phyloP scores from a whole-genome alignment of 2,329 filamentous ascomycete genomes.

The Exophiala xenobiotica region DNA sequence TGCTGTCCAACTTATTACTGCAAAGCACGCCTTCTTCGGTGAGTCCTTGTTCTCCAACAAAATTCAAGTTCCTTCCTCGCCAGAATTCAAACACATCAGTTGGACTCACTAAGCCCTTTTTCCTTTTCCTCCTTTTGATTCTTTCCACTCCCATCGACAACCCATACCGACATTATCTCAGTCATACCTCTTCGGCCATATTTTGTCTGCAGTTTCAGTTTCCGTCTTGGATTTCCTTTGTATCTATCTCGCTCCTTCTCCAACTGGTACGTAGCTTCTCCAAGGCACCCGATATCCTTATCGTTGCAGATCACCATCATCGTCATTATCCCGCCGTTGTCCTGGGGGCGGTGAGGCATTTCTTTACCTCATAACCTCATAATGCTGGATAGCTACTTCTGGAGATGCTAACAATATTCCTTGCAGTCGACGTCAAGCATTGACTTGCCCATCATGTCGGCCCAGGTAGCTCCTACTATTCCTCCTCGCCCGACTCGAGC shows the following conservation, averaged over 20 bases:
- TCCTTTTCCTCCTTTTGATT: background rate
- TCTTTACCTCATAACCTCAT: background rate
- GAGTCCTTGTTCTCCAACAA: too few species aligned
- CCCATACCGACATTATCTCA: background rate
- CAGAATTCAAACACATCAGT: too few species aligned
- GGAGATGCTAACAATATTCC: conserved; percentile 4
- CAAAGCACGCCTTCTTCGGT: too few species aligned
- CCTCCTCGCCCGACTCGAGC: conserved; percentile 63
- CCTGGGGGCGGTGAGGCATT: conserved; percentile 8
- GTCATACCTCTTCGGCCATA: conserved; percentile 1
- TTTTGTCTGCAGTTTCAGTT: conserved; percentile 6
- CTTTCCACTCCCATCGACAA: background rate
- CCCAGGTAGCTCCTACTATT: conserved; percentile 54
- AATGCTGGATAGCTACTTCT: background rate
- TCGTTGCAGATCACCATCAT: conserved; percentile 8
- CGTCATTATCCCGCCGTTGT: background rate
- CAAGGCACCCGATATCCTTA: conserved; percentile 10
- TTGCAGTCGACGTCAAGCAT: conserved; percentile 27
- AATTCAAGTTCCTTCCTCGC: too few species aligned
- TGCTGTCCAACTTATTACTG: too few species aligned
- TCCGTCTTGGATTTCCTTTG: conserved; percentile 7
- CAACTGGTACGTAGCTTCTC: conserved; percentile 19
- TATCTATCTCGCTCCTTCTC: conserved; percentile 13
- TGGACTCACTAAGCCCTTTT: background rate
- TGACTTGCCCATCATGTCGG: conserved; percentile 38